These are phyloP conservation scores for Cutaneotrichosporon curvatum DNA, from an alignment of 1,284 basidiomycete genomes.

Conservation along the genomic window DNA sequence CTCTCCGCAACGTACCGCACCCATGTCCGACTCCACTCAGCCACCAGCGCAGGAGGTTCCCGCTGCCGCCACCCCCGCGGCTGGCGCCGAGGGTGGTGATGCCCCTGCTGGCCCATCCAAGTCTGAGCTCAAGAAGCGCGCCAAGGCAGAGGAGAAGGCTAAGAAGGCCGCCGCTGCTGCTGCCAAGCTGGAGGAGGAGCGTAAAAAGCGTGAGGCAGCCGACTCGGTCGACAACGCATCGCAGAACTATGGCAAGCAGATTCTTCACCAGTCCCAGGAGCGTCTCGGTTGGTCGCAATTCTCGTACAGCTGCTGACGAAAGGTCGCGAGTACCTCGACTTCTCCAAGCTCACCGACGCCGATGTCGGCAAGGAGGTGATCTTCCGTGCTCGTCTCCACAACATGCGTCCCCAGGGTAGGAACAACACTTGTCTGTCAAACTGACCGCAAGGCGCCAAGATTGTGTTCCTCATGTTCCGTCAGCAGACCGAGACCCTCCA, in stretches of 20 bases:
- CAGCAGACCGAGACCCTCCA: constrained; percentile 87
- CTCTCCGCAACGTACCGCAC: neutral
- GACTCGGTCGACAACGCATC: constrained; percentile 73
- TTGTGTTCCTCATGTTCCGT: constrained; percentile 88
- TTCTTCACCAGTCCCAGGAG: constrained; percentile 84
- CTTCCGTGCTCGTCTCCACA: constrained; percentile 86
- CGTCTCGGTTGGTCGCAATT: constrained; percentile 43
- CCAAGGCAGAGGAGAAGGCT: constrained; percentile 87
- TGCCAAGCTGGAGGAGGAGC: constrained; percentile 70
- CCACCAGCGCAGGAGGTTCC: constrained; percentile 8
- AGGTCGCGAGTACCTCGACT: constrained; percentile 54
- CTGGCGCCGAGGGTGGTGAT: constrained; percentile 11
- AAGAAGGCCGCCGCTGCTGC: constrained; percentile 79
- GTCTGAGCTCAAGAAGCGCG: constrained; percentile 85
- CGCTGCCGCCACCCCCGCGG: constrained; percentile 9
- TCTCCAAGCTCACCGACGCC: constrained; percentile 61
- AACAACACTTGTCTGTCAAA: neutral
- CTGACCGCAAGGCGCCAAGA: constrained; percentile 58
- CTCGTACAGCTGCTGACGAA: constrained; percentile 20
- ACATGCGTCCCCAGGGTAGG: constrained; percentile 77
- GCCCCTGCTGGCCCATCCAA: constrained; percentile 58
- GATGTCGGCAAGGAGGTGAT: constrained; percentile 71
- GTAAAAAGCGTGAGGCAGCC: constrained; percentile 65
- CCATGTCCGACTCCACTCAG: constrained; percentile 23
- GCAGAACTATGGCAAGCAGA: constrained; percentile 82